Conservation (phyloP, 768 basidiomycete species). For the Coprinopsis marcescibilis region DNA sequence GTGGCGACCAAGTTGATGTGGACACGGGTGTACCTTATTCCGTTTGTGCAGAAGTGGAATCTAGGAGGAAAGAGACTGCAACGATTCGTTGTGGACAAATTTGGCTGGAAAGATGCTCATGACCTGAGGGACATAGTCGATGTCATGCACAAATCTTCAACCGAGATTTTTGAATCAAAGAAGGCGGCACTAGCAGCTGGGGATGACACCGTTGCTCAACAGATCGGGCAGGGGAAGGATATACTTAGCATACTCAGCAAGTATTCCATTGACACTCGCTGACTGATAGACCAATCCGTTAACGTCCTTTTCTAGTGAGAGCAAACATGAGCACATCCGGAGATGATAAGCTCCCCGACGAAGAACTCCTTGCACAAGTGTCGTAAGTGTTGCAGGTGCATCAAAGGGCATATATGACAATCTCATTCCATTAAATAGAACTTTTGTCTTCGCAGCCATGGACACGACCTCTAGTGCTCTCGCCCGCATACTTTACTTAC, state of each 20-base stretch:
- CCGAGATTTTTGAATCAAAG: slow-evolving; percentile 31
- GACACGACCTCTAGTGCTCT: slow-evolving; percentile 28
- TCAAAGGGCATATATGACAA: no score
- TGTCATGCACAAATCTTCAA: slow-evolving; percentile 29
- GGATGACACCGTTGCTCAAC: slow-evolving; percentile 25
- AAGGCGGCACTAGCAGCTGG: slow-evolving; percentile 28
- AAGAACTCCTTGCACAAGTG: slow-evolving; percentile 31
- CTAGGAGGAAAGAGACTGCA: slow-evolving; percentile 25
- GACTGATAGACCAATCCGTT: neutral
- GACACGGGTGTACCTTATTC: slow-evolving; percentile 15
- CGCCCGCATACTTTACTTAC: slow-evolving; percentile 30
- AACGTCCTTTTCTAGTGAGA: neutral
- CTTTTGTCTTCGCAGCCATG: no score
- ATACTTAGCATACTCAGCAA: slow-evolving; percentile 41
- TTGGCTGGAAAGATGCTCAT: slow-evolving; percentile 27
- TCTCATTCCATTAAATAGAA: no score
- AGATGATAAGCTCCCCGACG: slow-evolving; percentile 27
- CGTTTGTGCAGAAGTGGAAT: slow-evolving; percentile 14
- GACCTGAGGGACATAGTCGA: slow-evolving; percentile 26
- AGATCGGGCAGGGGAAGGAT: slow-evolving; percentile 38
- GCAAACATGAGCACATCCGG: slow-evolving; percentile 15
- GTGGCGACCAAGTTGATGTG: slow-evolving; percentile 14
- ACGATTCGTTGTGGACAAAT: slow-evolving; percentile 24
- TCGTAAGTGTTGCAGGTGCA: no score
- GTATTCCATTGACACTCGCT: slow-evolving; percentile 13